phyloP scores from a whole-genome alignment of 2,329 filamentous ascomycete species.

The Hortaea werneckii region DNA sequence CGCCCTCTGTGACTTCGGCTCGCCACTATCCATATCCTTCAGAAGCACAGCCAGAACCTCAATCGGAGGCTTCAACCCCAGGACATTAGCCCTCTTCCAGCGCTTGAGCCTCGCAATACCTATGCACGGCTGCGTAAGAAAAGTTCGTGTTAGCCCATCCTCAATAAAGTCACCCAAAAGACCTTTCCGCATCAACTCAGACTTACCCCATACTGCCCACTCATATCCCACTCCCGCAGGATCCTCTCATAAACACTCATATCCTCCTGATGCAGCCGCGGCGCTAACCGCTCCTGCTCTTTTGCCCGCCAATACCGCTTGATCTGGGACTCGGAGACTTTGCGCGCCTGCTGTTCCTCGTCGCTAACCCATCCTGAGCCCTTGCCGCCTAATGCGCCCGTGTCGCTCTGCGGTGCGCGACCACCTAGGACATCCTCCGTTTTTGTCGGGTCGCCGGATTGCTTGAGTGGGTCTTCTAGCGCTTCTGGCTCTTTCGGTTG shows the following conservation, averaged over 20 bases:
- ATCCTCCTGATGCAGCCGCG: conserved; percentile 66
- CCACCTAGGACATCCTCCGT: conserved; percentile 23
- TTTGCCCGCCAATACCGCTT: conserved; percentile 66
- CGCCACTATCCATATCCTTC: conserved; percentile 53
- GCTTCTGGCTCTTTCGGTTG: conserved; percentile 23
- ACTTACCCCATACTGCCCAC: conserved; percentile 81
- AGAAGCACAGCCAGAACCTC: conserved; percentile 82
- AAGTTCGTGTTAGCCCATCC: conserved; percentile 13
- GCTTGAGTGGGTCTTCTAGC: conserved; percentile 12
- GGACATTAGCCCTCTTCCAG: conserved; percentile 73
- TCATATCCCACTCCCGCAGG: conserved; percentile 83
- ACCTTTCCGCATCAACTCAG: too few species aligned
- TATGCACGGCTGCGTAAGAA: conserved; percentile 76
- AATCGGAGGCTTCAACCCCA: conserved; percentile 79
- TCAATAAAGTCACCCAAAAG: not conserved
- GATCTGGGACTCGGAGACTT: conserved; percentile 59
- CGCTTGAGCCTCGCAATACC: conserved; percentile 72
- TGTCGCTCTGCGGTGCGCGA: conserved; percentile 16
- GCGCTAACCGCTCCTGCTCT: conserved; percentile 57
- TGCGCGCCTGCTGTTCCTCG: conserved; percentile 49
- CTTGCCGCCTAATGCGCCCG: conserved; percentile 37
- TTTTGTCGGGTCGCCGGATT: conserved; percentile 10
- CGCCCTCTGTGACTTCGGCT: conserved; percentile 51
- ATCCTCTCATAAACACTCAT: conserved; percentile 72
- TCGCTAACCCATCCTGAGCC: conserved; percentile 24